A percentile compares a stretch with the other conserved stretches of the same genome.
phyloP scores from a whole-genome alignment of 441 rosid genomes.

The Geranium incanum region DNA sequence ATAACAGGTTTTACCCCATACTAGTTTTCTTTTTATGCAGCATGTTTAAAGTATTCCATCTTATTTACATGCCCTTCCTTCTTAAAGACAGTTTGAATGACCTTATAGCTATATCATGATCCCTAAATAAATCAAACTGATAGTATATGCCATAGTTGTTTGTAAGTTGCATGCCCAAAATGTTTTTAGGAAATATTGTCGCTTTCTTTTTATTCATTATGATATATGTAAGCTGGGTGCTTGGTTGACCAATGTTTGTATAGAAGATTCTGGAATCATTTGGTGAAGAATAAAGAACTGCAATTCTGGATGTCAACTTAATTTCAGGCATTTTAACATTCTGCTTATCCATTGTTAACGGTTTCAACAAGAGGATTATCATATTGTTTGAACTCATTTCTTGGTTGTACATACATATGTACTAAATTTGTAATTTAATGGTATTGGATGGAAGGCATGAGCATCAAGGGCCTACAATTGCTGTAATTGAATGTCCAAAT shows the following conservation, averaged over 20 bases:
- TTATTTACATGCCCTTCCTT: conserved; percentile 11
- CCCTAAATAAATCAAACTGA: not conserved
- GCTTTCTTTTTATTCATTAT: not conserved
- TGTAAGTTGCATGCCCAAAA: conserved; percentile 5
- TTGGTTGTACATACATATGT: conserved; percentile 17
- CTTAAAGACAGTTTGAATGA: conserved; percentile 8
- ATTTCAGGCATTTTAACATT: conserved; percentile 1
- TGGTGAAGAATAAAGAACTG: not conserved
- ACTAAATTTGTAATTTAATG: conserved; percentile 19
- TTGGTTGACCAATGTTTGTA: conserved; percentile 5
- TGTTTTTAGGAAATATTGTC: not conserved
- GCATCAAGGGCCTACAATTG: conserved; percentile 71
- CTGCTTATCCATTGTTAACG: conserved; percentile 9
- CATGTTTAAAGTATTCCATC: not conserved
- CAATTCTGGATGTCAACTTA: not conserved
- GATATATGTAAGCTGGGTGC: conserved; percentile 8
- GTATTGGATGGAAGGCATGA: conserved; percentile 53
- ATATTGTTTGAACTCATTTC: conserved; percentile 10
- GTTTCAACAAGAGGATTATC: conserved; percentile 12
- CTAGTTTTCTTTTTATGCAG: conserved; percentile 18
- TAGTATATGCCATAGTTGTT: not conserved
- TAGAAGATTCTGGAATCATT: conserved; percentile 9
- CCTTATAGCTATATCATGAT: conserved; percentile 2
- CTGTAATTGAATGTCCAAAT: conserved; percentile 74
- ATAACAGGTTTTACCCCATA: conserved; percentile 52